phyloP scores from a whole-genome alignment of 331 rosid species.

The Arachis monticola region DNA sequence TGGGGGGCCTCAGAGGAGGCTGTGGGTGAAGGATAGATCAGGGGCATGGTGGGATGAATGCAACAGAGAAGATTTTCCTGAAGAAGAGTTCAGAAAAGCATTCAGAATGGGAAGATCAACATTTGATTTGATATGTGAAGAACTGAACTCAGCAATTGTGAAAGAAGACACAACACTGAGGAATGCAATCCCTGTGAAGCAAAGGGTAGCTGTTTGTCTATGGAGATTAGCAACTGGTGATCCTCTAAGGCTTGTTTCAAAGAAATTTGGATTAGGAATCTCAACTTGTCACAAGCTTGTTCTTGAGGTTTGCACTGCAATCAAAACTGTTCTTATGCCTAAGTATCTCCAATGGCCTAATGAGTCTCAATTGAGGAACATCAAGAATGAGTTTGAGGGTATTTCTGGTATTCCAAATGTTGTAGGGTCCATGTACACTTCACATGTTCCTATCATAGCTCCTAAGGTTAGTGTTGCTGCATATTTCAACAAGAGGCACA shows the following conservation, averaged over 20 bases:
- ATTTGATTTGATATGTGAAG: constrained; percentile 77
- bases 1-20: constrained; percentile 58
- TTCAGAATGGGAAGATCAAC: constrained; percentile 85
- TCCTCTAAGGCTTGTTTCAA: constrained; percentile 83
- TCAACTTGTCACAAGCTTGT: constrained; percentile 92
- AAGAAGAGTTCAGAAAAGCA: constrained; percentile 77
- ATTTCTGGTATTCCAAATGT: constrained; percentile 84
- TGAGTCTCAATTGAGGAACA: constrained; percentile 42
- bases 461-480: constrained; percentile 89
- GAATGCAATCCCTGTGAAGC: constrained; percentile 83
- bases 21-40: constrained; percentile 95
- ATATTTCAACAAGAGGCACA: constrained; percentile 82
- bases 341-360: constrained; percentile 90
- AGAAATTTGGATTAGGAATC: constrained; percentile 81
- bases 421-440: constrained; percentile 85
- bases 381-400: constrained; percentile 66
- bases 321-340: constrained; percentile 78
- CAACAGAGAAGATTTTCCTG: constrained; percentile 79
- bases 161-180: constrained; percentile 84
- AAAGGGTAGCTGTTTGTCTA: constrained; percentile 87
- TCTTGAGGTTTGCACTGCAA: constrained; percentile 90
- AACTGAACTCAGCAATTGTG: constrained; percentile 78
- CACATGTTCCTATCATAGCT: constrained; percentile 92
- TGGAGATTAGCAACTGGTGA: constrained; percentile 98
- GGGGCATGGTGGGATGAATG: constrained; percentile 98